Base-by-base conservation (phyloP, 257 asterid genomes). In the Buddleja alternifolia region DNA sequence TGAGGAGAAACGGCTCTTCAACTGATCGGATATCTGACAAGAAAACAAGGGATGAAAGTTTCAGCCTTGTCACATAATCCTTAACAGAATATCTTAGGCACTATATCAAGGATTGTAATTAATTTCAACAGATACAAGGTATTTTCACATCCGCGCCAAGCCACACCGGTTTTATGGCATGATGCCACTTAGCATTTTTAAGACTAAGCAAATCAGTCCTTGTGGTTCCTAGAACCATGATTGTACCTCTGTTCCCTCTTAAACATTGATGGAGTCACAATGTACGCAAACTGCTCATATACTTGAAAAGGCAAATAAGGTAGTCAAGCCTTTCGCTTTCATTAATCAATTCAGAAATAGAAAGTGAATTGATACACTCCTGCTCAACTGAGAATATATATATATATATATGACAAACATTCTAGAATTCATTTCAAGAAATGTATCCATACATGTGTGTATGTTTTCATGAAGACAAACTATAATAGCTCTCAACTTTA, bases 1-100 rank as follows among this genome's bases (percentile, higher is more conserved):
- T 64, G 97, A 88, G 68, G 96, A 87, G 83, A 93, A 93, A 75
- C 96, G 96, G 83, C 96, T 80, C 89, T 86, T 90, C 83, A 93
- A 74, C 84, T 93, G 99, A 85, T 93, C 99, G 71, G 97, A 85
- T 84, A 93, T 84, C 99, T 93, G 95, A 64, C 63, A 79, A 16
- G 58, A 73, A 69, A 40, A 56, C 54, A 63, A 55, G 32, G 58
- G 48, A 51, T 46, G 53, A 45, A 8, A 29, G 24, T 69, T 69
- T 63, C 10, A 66, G 60, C 36, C 60, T 9, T 21, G 32, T 60
- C 68, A 73, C 66, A 24, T 17, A 12, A 21, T 29, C 14, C 39
- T 17, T 48, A 12, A n/a, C 25, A 19, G 55, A 66, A 37, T 24
- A 58, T 32, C 47, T 29, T 25, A 56, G 14, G 54, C 44, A 20